Percentiles rank a stretch among this genome's conserved stretches.
Evolutionary conservation across 2,329 filamentous ascomycete genomes (phyloP).

Genomic region (Cercospora zeina): DNA sequence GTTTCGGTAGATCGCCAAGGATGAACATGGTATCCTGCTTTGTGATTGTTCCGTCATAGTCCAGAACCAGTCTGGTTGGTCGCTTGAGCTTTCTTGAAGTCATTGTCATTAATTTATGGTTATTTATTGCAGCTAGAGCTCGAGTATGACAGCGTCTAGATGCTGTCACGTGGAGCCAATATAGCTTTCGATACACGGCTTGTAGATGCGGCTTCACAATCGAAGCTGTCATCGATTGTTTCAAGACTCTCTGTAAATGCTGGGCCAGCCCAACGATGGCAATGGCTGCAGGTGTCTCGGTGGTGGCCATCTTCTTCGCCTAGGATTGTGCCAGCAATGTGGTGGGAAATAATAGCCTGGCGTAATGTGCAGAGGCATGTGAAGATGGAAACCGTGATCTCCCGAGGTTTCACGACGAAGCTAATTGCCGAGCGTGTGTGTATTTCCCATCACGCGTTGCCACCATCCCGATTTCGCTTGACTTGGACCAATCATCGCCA

Average conservation of each 20-base stretch:
- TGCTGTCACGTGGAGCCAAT: conserved; percentile 9
- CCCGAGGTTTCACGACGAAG: conserved; percentile 6
- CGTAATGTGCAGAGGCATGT: neutral
- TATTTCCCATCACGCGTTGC: conserved; percentile 12
- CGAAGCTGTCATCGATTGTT: conserved; percentile 11
- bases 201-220: conserved; percentile 13
- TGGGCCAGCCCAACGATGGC: neutral
- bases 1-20: conserved; percentile 43
- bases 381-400: conserved; percentile 3
- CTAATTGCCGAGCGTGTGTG: conserved; percentile 10
- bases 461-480: neutral
- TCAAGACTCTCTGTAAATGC: neutral
- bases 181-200: conserved; percentile 12
- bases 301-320: neutral
- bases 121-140: neutral
- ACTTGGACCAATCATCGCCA: conserved; percentile 10
- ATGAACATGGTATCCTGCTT: conserved; percentile 48
- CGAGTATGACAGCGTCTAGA: neutral
- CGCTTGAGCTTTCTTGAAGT: conserved; percentile 12
- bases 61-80: conserved; percentile 41
- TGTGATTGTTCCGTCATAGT: conserved; percentile 53
- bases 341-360: neutral
- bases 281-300: neutral
- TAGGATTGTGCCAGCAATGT: neutral
- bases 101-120: conserved; percentile 14